phyloP scores from a whole-genome alignment of 1,284 basidiomycete genomes.

The Ustilago vetiveriae region DNA sequence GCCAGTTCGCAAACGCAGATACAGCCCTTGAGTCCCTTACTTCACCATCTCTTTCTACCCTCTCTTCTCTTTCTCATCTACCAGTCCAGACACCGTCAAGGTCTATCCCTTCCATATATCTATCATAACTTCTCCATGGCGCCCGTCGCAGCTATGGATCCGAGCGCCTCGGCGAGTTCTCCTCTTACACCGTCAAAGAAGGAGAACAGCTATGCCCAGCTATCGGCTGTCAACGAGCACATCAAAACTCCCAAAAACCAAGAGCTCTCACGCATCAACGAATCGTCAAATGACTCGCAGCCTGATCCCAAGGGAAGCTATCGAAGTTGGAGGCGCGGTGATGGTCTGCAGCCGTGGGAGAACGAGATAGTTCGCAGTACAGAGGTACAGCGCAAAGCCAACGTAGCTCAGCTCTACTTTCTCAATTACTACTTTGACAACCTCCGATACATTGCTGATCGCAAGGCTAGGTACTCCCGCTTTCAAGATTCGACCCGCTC shows the following conservation, averaged over 20 bases:
- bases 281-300: constrained; percentile 31
- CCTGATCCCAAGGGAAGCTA: constrained; percentile 56
- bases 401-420: constrained; percentile 66
- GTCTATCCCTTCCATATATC: neutral
- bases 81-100: neutral
- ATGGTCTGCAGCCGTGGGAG: constrained; percentile 63
- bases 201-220: constrained; percentile 39
- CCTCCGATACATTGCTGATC: constrained; percentile 60
- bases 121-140: constrained; percentile 17
- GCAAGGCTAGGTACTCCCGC: constrained; percentile 70
- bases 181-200: constrained; percentile 40
- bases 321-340: constrained; percentile 54
- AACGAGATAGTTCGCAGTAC: constrained; percentile 57
- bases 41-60: neutral
- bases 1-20: neutral
- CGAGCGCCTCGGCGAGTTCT: constrained; percentile 27
- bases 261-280: constrained; percentile 28
- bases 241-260: constrained; percentile 30
- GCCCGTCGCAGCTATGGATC: constrained; percentile 20
- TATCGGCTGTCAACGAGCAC: constrained; percentile 18
- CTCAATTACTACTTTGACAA: constrained; percentile 67
- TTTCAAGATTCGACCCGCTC: constrained; percentile 74
- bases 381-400: constrained; percentile 64
- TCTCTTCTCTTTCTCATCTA: neutral
- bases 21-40: too few relatives aligned